Evolutionary conservation across 2,329 filamentous ascomycete genomes (phyloP).

Genomic region (Exophiala sp.): DNA sequence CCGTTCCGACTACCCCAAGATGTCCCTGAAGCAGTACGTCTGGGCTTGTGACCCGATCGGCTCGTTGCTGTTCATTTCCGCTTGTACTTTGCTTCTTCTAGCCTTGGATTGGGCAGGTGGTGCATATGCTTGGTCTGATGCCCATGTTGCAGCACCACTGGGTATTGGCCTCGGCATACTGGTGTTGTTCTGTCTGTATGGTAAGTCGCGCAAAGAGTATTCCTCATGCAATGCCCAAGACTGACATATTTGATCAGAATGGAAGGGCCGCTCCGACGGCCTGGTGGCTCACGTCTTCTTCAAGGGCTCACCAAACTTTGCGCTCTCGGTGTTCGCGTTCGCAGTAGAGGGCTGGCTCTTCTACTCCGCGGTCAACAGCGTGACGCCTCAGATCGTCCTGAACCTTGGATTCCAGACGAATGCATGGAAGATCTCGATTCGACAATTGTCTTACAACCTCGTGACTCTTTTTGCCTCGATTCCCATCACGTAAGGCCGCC

Average conservation of each 20-base stretch:
- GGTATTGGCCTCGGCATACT: conserved; percentile 43
- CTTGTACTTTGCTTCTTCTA: conserved; percentile 45
- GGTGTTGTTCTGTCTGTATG: conserved; percentile 39
- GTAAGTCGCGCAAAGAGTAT: conserved; percentile 5
- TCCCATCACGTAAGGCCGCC: conserved; percentile 38
- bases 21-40: conserved; percentile 39
- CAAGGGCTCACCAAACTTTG: conserved; percentile 52
- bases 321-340: conserved; percentile 54
- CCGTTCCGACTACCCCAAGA: conserved; percentile 36
- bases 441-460: conserved; percentile 47
- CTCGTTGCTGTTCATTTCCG: conserved; percentile 43
- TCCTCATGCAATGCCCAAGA: not conserved
- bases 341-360: conserved; percentile 59
- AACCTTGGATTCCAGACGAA: conserved; percentile 48
- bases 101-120: conserved; percentile 48
- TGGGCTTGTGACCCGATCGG: conserved; percentile 52
- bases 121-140: conserved; percentile 39
- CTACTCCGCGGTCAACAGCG: conserved; percentile 51
- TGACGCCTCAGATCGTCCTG: conserved; percentile 49
- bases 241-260: conserved; percentile 42
- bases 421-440: conserved; percentile 47
- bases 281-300: conserved; percentile 58
- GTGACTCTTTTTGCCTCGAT: conserved; percentile 41
- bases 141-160: conserved; percentile 39
- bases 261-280: conserved; percentile 54